Base-by-base conservation (phyloP, 805 yeast genomes). In the Candida manassasensis region DNA sequence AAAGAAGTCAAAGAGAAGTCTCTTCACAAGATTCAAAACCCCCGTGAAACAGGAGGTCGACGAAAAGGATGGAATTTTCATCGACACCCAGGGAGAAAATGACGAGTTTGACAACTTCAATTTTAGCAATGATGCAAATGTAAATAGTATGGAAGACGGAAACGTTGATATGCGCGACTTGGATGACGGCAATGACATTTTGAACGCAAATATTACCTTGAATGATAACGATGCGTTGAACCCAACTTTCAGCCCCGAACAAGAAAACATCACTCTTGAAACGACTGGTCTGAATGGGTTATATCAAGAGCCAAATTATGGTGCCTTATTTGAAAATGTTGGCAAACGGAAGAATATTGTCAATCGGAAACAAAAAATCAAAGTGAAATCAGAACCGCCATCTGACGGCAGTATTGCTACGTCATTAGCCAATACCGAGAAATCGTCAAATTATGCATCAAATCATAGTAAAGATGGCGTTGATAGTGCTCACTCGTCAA, bases 251-350 rank as follows among this genome's bases (percentile, higher is more conserved):
- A 30, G 15, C 18, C 13, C 21, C 11, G 33, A 30, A 11, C 26
- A 4, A 21, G 17, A 27, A 10, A 10, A 30, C 6, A 10, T 6
- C 13, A 19, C 13, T 7, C 39, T 50, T n/a, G 53, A 53, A 10
- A 19, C 44, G 1, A 39, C 44, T 2, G 32, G 41, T 2, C 49
- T 44, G 46, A 44, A 48, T 29, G 32, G 36, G 14, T 52, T 56
- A 4, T 28, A 41, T 19, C 28, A 38, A 19, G 65, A 58, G 35
- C 71, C 71, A 2, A 66, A 67, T 43, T 67, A 67, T 43, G 71
- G 63, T 3, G 69, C 71, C 4, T 52, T 67, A 19, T 67, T 67
- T 45, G 62, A 66, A 37, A 62, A 61, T 29, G 69, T 67, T 4
- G 71, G 71, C 1, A 67, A 66, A 37, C 42, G 71, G 21, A 57